phyloP scores from a whole-genome alignment of 2,329 filamentous ascomycete genomes.

The Nigrospora oryzae region DNA sequence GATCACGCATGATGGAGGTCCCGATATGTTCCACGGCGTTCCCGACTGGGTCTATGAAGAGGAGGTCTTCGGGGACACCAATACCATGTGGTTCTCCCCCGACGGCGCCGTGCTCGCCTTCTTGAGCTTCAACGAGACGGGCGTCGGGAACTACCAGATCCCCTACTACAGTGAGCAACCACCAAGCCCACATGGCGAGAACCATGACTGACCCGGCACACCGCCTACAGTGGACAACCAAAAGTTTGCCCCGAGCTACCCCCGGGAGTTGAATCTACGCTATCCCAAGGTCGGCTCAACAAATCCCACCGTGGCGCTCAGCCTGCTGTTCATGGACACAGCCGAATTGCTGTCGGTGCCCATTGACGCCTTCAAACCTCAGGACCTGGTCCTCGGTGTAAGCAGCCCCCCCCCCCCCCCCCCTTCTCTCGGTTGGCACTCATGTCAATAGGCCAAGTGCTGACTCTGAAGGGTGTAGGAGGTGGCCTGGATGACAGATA shows the following conservation, averaged over 20 bases:
- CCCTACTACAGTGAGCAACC: conserved; percentile 51
- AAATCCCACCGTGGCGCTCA: conserved; percentile 55
- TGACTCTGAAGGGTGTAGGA: conserved; percentile 24
- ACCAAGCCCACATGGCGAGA: not conserved
- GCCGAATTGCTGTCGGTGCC: conserved; percentile 35
- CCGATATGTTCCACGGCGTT: conserved; percentile 54
- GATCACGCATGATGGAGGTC: conserved; percentile 50
- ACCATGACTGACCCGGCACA: too few species aligned
- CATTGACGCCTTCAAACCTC: conserved; percentile 47
- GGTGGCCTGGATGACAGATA: conserved; percentile 57
- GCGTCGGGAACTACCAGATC: conserved; percentile 56
- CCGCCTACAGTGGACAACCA: conserved; percentile 26
- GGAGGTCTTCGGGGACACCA: conserved; percentile 43
- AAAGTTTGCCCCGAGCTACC: conserved; percentile 50
- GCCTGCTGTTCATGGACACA: conserved; percentile 44
- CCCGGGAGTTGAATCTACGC: conserved; percentile 51
- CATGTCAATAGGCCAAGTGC: too few species aligned
- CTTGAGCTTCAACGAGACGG: conserved; percentile 55
- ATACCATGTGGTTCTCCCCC: conserved; percentile 48
- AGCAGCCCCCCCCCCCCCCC: too few species aligned
- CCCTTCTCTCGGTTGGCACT: too few species aligned
- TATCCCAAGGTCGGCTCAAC: conserved; percentile 63
- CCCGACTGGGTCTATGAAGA: conserved; percentile 60
- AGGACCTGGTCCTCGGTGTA: conserved; percentile 53
- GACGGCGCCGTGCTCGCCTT: conserved; percentile 46